Percentiles rank a stretch among this genome's conserved stretches.
Conservation (phyloP, 2,329 filamentous ascomycete genomes). For the Botryotinia calthae region DNA sequence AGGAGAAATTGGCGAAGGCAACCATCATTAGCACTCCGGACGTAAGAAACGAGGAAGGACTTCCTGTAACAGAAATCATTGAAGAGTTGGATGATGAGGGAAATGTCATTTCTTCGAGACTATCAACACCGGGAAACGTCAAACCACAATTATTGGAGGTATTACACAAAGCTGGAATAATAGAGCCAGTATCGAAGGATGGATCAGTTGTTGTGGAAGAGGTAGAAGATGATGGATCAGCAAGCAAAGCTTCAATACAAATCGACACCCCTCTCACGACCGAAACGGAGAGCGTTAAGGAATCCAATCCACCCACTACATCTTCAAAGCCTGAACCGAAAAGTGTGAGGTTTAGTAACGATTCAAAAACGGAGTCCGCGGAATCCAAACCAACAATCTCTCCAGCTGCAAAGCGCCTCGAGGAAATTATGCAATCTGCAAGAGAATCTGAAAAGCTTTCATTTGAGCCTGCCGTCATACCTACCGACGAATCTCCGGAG, state of each 20-base stretch:
- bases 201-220: constrained; percentile 14
- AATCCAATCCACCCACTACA: constrained; percentile 1
- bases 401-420: constrained; percentile 43
- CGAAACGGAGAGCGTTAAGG: not conserved
- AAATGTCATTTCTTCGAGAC: constrained; percentile 69
- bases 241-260: constrained; percentile 10
- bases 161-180: constrained; percentile 72
- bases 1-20: constrained; percentile 67
- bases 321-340: constrained; percentile 46
- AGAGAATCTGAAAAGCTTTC: constrained; percentile 50
- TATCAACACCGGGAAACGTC: constrained; percentile 65
- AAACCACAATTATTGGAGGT: constrained; percentile 68
- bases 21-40: constrained; percentile 59
- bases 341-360: constrained; percentile 61
- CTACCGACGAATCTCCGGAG: constrained; percentile 73
- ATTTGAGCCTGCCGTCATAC: constrained; percentile 53
- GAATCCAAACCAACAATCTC: constrained; percentile 32
- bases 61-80: constrained; percentile 85
- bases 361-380: constrained; percentile 49
- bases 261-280: constrained; percentile 9
- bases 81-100: constrained; percentile 91
- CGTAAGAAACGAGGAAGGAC: constrained; percentile 62
- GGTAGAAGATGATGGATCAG: constrained; percentile 21
- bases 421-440: constrained; percentile 56
- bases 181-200: constrained; percentile 19